Conservation (phyloP, 2,329 filamentous ascomycete species). For the Macroventuria anomochaeta region DNA sequence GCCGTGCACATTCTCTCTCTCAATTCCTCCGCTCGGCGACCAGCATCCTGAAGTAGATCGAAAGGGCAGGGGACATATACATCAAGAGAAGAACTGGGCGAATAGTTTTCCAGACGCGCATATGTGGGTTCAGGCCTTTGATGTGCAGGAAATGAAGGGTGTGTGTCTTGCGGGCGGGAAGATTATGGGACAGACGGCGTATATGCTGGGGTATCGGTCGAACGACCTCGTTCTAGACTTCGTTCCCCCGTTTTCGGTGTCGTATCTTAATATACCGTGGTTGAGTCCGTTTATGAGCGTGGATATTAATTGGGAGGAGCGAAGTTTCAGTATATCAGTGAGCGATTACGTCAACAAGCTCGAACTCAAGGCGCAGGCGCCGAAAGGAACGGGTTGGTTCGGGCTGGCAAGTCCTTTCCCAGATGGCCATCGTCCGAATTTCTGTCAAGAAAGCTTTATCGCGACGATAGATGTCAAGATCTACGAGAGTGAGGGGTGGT, state of each 20-base stretch:
- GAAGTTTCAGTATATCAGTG: conserved; percentile 49
- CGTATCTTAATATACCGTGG: conserved; percentile 35
- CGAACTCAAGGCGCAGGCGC: conserved; percentile 50
- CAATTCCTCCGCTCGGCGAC: conserved; percentile 42
- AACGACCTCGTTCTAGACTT: conserved; percentile 50
- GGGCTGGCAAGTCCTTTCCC: conserved; percentile 55
- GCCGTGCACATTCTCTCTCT: conserved; percentile 48
- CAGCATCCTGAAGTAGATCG: conserved; percentile 28
- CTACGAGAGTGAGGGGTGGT: conserved; percentile 47
- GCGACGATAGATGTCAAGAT: conserved; percentile 54
- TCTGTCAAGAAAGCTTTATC: conserved; percentile 56
- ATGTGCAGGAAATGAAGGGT: conserved; percentile 24
- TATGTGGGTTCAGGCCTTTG: conserved; percentile 46
- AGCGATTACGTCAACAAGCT: conserved; percentile 51
- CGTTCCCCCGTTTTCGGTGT: conserved; percentile 53
- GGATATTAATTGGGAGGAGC: conserved; percentile 49
- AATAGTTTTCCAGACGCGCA: conserved; percentile 54
- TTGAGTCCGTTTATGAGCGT: conserved; percentile 53
- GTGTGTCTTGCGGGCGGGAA: conserved; percentile 45
- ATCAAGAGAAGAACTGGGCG: conserved; percentile 62
- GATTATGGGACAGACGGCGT: conserved; percentile 50
- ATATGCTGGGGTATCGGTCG: conserved; percentile 55
- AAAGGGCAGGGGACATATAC: conserved; percentile 50
- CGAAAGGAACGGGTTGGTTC: conserved; percentile 53
- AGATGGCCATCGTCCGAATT: conserved; percentile 55